phyloP scores from a whole-genome alignment of 2,329 filamentous ascomycete genomes.

The Davidsoniella virescens region DNA sequence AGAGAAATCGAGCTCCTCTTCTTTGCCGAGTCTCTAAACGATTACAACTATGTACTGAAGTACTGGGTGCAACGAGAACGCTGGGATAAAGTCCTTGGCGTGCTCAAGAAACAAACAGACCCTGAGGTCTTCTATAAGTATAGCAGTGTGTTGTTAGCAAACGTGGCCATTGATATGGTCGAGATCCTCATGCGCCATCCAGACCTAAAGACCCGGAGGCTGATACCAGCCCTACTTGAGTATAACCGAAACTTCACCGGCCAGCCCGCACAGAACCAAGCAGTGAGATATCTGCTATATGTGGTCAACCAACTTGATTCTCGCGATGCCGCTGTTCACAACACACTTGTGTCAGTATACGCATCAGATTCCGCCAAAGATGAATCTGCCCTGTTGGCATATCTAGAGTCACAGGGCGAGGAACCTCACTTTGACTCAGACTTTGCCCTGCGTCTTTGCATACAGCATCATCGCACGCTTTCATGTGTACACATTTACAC shows the following conservation, averaged over 20 bases:
- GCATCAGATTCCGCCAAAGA: constrained; percentile 71
- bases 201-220: constrained; percentile 66
- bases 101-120: constrained; percentile 85
- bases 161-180: constrained; percentile 71
- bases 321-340: constrained; percentile 76
- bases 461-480: constrained; percentile 81
- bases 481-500: constrained; percentile 97
- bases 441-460: constrained; percentile 88
- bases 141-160: constrained; percentile 88
- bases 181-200: constrained; percentile 88
- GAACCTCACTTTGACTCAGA: constrained; percentile 85
- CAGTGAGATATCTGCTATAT: constrained; percentile 82
- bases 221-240: constrained; percentile 85
- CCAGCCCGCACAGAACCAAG: constrained; percentile 64
- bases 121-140: constrained; percentile 92
- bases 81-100: constrained; percentile 72
- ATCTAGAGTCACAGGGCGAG: constrained; percentile 78
- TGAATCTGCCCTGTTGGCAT: constrained; percentile 71
- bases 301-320: constrained; percentile 77
- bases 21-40: constrained; percentile 76
- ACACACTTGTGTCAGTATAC: constrained; percentile 91
- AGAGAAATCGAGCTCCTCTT: constrained; percentile 83
- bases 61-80: constrained; percentile 96
- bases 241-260: constrained; percentile 70
- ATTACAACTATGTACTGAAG: constrained; percentile 85